Percentiles rank a stretch among this genome's conserved stretches.
Evolutionary conservation across 2,329 filamentous ascomycete species (phyloP).

Genomic region (Phaeosphaeria sp.): DNA sequence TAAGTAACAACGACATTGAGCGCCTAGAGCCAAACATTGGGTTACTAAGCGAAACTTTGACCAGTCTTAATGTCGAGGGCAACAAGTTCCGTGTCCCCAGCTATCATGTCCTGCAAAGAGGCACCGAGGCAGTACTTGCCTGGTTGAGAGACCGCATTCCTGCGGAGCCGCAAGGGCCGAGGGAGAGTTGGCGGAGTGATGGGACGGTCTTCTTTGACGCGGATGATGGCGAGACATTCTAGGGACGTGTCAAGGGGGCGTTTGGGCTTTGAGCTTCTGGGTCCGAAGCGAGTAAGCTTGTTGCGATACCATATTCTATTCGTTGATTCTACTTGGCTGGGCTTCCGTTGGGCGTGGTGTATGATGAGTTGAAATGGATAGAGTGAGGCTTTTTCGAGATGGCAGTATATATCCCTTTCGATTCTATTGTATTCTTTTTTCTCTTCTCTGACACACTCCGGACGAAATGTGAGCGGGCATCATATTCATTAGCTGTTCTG

Average conservation of each 20-base stretch:
- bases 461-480: too few species aligned
- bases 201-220: constrained; percentile 33
- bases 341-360: neutral
- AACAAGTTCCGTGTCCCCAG: constrained; percentile 89
- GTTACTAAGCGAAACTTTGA: constrained; percentile 71
- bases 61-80: constrained; percentile 76
- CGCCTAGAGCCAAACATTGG: constrained; percentile 82
- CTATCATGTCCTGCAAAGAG: constrained; percentile 82
- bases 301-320: neutral
- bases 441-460: too few species aligned
- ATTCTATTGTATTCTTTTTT: neutral
- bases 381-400: too few species aligned
- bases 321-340: neutral
- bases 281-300: neutral
- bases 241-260: neutral
- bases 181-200: constrained; percentile 29
- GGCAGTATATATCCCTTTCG: neutral
- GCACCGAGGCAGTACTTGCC: constrained; percentile 81
- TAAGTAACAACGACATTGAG: constrained; percentile 86
- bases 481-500: too few species aligned
- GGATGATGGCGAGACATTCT: constrained; percentile 19
- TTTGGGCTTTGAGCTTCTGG: neutral
- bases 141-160: constrained; percentile 81
- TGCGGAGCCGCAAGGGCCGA: constrained; percentile 37
- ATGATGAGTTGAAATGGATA: neutral